A percentile compares a stretch with the other conserved stretches of the same genome.
These are phyloP conservation scores for Melocanna baccifera DNA, from an alignment of 176 grass and related monocot genomes.

Conservation along the genomic window DNA sequence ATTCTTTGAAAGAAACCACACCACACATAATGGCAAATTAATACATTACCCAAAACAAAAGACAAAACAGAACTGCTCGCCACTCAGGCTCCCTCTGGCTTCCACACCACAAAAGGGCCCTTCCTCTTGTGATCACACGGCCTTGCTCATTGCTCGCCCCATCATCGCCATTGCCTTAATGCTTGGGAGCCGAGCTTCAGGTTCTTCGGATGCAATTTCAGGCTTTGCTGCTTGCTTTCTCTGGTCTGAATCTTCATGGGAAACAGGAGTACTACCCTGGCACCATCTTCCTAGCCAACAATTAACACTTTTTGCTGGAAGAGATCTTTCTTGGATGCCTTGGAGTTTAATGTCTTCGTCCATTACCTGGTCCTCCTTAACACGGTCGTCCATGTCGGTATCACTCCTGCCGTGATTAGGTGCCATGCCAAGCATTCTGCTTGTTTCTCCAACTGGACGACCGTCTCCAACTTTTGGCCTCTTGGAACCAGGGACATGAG, in stretches of 20 bases:
- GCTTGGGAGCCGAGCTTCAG: conserved; percentile 62
- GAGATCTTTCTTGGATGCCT: not conserved
- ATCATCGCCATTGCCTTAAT: conserved; percentile 87
- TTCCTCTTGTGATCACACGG: conserved; percentile 51
- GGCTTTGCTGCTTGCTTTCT: not conserved
- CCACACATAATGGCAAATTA: not conserved
- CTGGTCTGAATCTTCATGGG: not conserved
- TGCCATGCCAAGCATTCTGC: not conserved
- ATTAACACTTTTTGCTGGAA: conserved; percentile 30
- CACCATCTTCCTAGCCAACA: conserved; percentile 70
- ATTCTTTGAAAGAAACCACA: not conserved
- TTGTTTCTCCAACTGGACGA: conserved; percentile 4
- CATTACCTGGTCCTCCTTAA: not conserved
- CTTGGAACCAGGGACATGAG: conserved; percentile 31
- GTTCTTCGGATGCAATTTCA: conserved; percentile 2
- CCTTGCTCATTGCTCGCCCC: conserved; percentile 65
- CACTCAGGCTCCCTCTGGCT: conserved; percentile 15
- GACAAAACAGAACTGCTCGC: not conserved
- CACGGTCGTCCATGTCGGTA: not conserved
- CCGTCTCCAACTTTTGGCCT: conserved; percentile 20
- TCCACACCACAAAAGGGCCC: conserved; percentile 68
- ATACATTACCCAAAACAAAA: not conserved
- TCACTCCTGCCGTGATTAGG: not conserved
- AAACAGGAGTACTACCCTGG: not conserved
- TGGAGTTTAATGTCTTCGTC: conserved; percentile 1